A percentile compares a stretch with the other conserved stretches of the same genome.
phyloP scores from a whole-genome alignment of 129 eudicot genomes.

The Tagetes patula region DNA sequence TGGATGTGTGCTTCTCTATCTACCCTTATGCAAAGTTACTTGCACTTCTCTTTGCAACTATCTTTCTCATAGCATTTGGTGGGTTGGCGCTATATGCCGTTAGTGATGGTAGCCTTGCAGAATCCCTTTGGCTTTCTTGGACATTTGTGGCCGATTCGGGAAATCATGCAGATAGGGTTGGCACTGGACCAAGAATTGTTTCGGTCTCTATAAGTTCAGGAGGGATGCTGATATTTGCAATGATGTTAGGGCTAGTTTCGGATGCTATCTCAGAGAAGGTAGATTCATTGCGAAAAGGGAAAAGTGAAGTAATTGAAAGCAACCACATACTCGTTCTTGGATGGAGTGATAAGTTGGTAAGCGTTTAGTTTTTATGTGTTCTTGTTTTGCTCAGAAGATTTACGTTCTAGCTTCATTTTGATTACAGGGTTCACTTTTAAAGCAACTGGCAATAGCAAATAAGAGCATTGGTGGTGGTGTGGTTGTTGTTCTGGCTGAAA shows the following conservation, averaged over 20 bases:
- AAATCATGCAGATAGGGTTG: constrained; percentile 96
- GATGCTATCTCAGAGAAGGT: constrained; percentile 99
- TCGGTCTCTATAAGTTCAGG: constrained; percentile 93
- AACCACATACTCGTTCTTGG: constrained; percentile 95
- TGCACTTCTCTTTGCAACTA: constrained; percentile 92
- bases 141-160: constrained; percentile 96
- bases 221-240: constrained; percentile 99
- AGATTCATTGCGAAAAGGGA: constrained; percentile 92
- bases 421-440: constrained; percentile 88
- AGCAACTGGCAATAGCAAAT: constrained; percentile 97
- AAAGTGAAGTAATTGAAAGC: constrained; percentile 95
- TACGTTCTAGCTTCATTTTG: constrained; percentile 21
- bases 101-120: constrained; percentile 76
- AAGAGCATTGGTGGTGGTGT: constrained; percentile 97
- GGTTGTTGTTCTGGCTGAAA: constrained; percentile 93
- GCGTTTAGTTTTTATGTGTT: constrained; percentile 15
- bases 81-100: constrained; percentile 94
- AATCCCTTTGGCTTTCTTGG: constrained; percentile 99
- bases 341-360: constrained; percentile 97
- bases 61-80: constrained; percentile 95
- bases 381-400: constrained; percentile 1
- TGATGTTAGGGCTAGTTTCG: constrained; percentile 98
- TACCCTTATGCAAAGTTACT: constrained; percentile 96
- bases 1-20: constrained; percentile 91
- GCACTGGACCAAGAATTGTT: constrained; percentile 87